phyloP scores from a whole-genome alignment of 2,329 filamentous ascomycete species.

The Shiraia sp. region DNA sequence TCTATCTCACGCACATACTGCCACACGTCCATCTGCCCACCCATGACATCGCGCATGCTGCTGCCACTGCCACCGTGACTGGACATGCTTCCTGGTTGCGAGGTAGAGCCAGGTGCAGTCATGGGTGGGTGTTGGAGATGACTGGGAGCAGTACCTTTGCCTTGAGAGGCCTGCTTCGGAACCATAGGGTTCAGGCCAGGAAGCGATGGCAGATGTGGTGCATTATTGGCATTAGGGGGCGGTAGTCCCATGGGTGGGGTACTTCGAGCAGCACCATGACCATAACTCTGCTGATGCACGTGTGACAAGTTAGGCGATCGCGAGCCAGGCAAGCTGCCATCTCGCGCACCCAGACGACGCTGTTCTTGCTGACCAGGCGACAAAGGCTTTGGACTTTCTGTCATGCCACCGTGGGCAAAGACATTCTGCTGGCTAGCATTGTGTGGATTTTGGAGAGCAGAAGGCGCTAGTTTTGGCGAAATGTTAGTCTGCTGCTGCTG shows the following conservation, averaged over 20 bases:
- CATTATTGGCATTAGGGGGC: conserved; percentile 47
- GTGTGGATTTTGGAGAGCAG: conserved; percentile 43
- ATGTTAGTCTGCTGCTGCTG: conserved; percentile 47
- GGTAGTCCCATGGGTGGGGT: conserved; percentile 55
- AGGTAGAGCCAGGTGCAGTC: conserved; percentile 42
- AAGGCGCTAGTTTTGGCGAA: conserved; percentile 43
- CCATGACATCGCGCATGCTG: conserved; percentile 71
- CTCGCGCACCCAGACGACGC: conserved; percentile 57
- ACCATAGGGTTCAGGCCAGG: conserved; percentile 47
- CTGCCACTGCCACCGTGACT: conserved; percentile 62
- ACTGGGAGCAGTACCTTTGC: conserved; percentile 41
- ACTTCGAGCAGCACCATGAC: conserved; percentile 60
- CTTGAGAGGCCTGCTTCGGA: conserved; percentile 36
- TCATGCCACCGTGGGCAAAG: conserved; percentile 74
- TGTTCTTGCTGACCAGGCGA: conserved; percentile 65
- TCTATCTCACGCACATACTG: conserved; percentile 73
- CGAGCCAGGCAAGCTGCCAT: conserved; percentile 56
- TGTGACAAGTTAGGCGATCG: conserved; percentile 69
- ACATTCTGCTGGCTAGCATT: conserved; percentile 55
- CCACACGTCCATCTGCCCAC: conserved; percentile 63
- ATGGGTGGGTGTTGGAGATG: conserved; percentile 48
- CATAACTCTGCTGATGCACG: conserved; percentile 66
- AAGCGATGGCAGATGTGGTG: conserved; percentile 48
- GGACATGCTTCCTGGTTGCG: conserved; percentile 56
- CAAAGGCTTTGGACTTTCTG: conserved; percentile 84